Percentiles rank a stretch among this genome's conserved stretches.
Evolutionary conservation across 2,329 filamentous ascomycete species (phyloP).

Genomic region (Stagonosporopsis rhizophila): DNA sequence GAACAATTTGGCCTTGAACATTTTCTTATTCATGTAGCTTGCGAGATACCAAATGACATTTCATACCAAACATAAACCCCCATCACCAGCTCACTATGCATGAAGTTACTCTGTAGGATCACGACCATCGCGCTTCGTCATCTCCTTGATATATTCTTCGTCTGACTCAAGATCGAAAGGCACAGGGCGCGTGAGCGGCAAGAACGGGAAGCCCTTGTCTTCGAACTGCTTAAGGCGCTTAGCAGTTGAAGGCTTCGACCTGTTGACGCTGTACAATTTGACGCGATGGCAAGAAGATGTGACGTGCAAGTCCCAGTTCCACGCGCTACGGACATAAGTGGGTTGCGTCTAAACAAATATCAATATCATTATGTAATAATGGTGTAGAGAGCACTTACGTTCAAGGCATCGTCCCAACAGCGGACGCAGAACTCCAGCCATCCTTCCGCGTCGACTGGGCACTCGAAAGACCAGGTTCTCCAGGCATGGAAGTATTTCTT

Average conservation of each 20-base stretch:
- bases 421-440: constrained; percentile 56
- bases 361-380: not conserved
- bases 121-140: constrained; percentile 43
- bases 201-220: constrained; percentile 55
- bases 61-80: not conserved
- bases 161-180: constrained; percentile 58
- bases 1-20: too few species aligned
- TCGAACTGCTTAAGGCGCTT: constrained; percentile 61
- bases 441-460: constrained; percentile 63
- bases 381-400: constrained; percentile 31
- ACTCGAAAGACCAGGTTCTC: constrained; percentile 68
- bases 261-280: constrained; percentile 66
- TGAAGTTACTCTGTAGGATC: constrained; percentile 6
- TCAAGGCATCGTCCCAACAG: constrained; percentile 56
- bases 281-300: constrained; percentile 68
- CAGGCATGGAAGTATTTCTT: constrained; percentile 69
- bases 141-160: constrained; percentile 57
- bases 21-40: too few species aligned
- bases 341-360: constrained; percentile 48
- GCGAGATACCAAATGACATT: not conserved
- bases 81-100: too few species aligned
- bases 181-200: constrained; percentile 63
- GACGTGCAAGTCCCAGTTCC: constrained; percentile 72
- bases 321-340: constrained; percentile 52
- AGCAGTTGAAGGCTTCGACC: constrained; percentile 56